Percentiles rank a stretch among this genome's conserved stretches.
Evolutionary conservation across 2,329 filamentous ascomycete species (phyloP).

Genomic region (Colletotrichum sansevieriae): DNA sequence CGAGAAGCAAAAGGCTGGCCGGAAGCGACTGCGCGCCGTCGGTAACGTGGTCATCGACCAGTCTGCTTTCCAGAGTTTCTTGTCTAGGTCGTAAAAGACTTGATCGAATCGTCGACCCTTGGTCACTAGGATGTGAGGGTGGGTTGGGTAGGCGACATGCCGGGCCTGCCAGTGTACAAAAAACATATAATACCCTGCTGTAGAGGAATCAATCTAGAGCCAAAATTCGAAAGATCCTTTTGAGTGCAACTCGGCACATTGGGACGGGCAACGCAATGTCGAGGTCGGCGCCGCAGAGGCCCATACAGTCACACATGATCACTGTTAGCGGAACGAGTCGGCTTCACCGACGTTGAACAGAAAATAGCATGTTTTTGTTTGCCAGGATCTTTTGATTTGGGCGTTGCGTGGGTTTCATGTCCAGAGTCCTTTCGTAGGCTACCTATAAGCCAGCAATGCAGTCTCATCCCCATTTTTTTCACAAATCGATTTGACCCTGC

Average conservation of each 20-base stretch:
- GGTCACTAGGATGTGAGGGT: too few relatives aligned
- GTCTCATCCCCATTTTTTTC: conserved; percentile 43
- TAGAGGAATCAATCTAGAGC: too few relatives aligned
- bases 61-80: conserved; percentile 92
- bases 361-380: conserved; percentile 43
- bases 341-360: conserved; percentile 23
- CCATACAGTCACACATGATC: background rate
- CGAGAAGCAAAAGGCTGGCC: conserved; percentile 96
- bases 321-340: background rate
- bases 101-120: too few relatives aligned
- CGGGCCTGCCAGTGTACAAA: too few relatives aligned
- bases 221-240: too few relatives aligned
- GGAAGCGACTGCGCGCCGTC: conserved; percentile 86
- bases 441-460: conserved; percentile 53
- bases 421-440: conserved; percentile 54
- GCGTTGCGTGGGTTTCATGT: conserved; percentile 54
- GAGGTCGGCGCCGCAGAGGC: background rate
- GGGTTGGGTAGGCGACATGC: too few relatives aligned
- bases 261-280: too few relatives aligned
- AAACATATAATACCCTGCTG: too few relatives aligned
- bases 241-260: background rate
- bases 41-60: conserved; percentile 98
- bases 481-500: conserved; percentile 48
- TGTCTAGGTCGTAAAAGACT: conserved; percentile 52
- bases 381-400: conserved; percentile 48